Evolutionary conservation across 306 rosid species (phyloP), one percentile per base, ranked within the genome.

Genomic region (Fragaria ananassa): DNA sequence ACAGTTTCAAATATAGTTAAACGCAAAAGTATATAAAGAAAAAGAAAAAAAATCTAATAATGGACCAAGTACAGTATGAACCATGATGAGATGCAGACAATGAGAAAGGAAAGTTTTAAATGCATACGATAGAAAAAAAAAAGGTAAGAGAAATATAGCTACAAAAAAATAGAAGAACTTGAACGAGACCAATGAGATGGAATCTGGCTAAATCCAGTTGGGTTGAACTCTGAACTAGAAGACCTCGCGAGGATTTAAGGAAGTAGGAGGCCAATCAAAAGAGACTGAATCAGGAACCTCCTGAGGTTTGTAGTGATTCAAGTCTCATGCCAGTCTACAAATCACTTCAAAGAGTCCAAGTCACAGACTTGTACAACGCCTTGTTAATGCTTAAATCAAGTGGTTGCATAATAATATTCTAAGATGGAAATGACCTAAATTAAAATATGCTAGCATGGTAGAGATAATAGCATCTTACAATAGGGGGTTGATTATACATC

Each of bases 181-280:
- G 76, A 72, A 56, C 53, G 39, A 31, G 41, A 73, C 68, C 54
- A 42, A 57, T 42, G 68, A 56, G 54, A 25, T 12, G 13, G 18
- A 8, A 42, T 57, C 17, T 13, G 39, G 68, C 53, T 42, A 49
- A 73, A 19, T 35, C 47, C 21, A 72, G 64, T 71, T 35, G n/a
- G 65, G 35, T 72, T 21, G 41, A 41, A 19, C 42, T 73, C 68
- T 57, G 76, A 73, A 15, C 68, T 39, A 57, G n/a, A 61, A 61
- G 39, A 61, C 8, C 19, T 61, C 19, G 0, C 1, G 3, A 8
- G 63, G 63, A 57, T 21, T 3, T 11, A 61, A 29, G 21, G 67
- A 61, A 29, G 19, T 14, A 29, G n/a, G 39, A 14, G 10, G 65
- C 13, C 66, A 60, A 27, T 61, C 8, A 29, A 61, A 61, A 61